Percentiles rank a stretch among this genome's conserved stretches.
These are phyloP conservation scores for Glycine soja DNA, from an alignment of 306 rosid species.

Conservation along the genomic window DNA sequence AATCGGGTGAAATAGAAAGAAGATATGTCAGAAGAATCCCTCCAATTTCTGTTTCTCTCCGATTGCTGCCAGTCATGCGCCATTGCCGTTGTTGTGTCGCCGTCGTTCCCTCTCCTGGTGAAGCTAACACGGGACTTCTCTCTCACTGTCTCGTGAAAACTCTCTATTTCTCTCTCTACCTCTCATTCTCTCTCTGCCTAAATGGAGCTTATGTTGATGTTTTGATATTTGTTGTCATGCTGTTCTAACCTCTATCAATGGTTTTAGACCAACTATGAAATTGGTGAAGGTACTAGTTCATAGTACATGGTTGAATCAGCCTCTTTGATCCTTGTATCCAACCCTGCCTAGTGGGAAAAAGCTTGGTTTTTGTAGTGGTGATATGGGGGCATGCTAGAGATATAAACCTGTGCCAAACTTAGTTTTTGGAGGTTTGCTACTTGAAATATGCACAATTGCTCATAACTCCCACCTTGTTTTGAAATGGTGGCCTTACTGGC, in stretches of 20 bases:
- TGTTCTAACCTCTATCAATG: constrained; percentile 14
- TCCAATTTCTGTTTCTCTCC: too few species aligned
- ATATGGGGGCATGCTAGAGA: not conserved
- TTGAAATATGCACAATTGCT: not conserved
- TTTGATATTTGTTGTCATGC: constrained; percentile 35
- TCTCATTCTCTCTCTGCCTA: constrained; percentile 40
- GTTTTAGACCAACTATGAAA: not conserved
- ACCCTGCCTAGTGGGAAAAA: not conserved
- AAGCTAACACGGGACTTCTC: too few species aligned
- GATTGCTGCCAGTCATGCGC: too few species aligned
- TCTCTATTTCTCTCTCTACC: too few species aligned
- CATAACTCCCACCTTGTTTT: not conserved
- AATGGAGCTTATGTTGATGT: constrained; percentile 37
- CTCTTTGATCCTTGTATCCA: not conserved
- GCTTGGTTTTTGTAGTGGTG: not conserved
- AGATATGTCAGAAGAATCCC: too few species aligned
- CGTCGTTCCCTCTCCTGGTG: too few species aligned
- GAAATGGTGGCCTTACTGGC: constrained; percentile 14
- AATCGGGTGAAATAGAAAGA: too few species aligned
- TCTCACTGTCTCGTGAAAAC: too few species aligned
- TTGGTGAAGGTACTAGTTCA: not conserved
- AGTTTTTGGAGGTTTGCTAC: not conserved
- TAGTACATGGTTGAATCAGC: not conserved
- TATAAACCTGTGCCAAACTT: not conserved
- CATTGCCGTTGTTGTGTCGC: too few species aligned